Evolutionary conservation across 2,329 filamentous ascomycete species (phyloP).

Genomic region (Colletotrichum liaoningense): DNA sequence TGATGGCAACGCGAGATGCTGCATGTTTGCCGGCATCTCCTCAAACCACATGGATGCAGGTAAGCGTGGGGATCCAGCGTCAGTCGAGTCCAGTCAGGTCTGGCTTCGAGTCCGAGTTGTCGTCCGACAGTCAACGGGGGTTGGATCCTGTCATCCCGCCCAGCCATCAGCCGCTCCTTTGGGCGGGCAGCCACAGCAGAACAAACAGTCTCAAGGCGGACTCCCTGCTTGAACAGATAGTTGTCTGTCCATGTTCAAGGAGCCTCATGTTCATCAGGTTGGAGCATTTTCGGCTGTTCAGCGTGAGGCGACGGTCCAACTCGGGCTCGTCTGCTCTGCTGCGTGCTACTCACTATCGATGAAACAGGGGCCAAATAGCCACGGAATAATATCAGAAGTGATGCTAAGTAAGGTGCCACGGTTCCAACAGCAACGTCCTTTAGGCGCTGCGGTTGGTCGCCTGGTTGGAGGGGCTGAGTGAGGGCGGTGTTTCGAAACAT

Average conservation of each 20-base stretch:
- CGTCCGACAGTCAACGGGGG: conserved; percentile 2
- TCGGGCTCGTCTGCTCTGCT: not conserved
- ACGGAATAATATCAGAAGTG: not conserved
- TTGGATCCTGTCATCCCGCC: conserved; percentile 31
- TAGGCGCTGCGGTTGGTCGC: conserved; percentile 20
- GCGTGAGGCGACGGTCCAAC: not conserved
- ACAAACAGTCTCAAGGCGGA: too few species aligned
- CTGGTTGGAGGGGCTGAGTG: conserved; percentile 22
- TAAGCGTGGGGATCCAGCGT: not conserved
- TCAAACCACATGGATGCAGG: not conserved
- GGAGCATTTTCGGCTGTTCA: not conserved
- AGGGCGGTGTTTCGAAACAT: conserved; percentile 32
- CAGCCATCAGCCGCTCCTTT: conserved; percentile 3
- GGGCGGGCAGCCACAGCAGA: conserved; percentile 1
- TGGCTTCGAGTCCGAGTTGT: conserved; percentile 8
- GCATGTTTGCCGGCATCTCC: not conserved
- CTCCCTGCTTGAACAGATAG: not conserved
- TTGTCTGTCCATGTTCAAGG: not conserved
- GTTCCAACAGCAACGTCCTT: not conserved
- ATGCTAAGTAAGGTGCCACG: not conserved
- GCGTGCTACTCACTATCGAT: conserved; percentile 18
- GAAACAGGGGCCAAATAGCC: conserved; percentile 30
- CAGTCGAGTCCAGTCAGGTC: not conserved
- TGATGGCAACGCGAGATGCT: not conserved
- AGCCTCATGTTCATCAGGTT: not conserved